Conservation (phyloP, 164 flowering plant species). For the Kingdonia uniflora region DNA sequence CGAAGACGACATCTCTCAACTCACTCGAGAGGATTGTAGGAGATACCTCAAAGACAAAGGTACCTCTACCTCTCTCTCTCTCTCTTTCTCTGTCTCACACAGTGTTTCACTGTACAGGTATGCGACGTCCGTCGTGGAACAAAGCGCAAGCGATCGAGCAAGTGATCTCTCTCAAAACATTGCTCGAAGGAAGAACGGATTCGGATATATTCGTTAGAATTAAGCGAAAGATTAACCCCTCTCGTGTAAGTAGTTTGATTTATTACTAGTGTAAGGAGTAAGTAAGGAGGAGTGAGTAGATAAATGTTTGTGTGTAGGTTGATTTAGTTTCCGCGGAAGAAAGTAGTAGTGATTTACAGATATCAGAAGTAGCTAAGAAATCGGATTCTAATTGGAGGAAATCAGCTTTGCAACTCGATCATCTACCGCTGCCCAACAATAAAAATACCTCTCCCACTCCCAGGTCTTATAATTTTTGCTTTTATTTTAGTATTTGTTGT, state of each 20-base stretch:
- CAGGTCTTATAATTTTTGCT: conserved; percentile 21
- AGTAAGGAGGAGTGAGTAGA: too few relatives aligned
- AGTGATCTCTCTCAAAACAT: conserved; percentile 61
- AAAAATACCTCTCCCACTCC: conserved; percentile 29
- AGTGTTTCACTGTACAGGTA: conserved; percentile 33
- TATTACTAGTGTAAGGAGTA: too few relatives aligned
- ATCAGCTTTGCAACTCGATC: conserved; percentile 20
- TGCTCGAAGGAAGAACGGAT: conserved; percentile 39
- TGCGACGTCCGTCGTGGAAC: conserved; percentile 94
- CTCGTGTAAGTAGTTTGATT: too few relatives aligned
- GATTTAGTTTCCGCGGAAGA: conserved; percentile 14
- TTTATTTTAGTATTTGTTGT: too few relatives aligned
- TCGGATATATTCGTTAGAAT: conserved; percentile 21
- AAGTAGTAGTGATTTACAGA: conserved; percentile 18
- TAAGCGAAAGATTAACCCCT: conserved; percentile 12
- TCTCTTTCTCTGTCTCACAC: too few relatives aligned
- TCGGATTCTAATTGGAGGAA: conserved; percentile 13
- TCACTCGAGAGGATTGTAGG: conserved; percentile 96
- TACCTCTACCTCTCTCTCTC: conserved; percentile 5
- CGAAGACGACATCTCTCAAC: conserved; percentile 92
- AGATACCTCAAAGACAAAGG: conserved; percentile 89
- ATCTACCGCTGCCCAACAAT: conserved; percentile 14
- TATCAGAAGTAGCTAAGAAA: conserved; percentile 26
- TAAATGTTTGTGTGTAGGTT: conserved; percentile 5
- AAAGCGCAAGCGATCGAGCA: conserved; percentile 94